phyloP scores from a whole-genome alignment of 1,284 basidiomycete species.

The Meira miltonrushii region DNA sequence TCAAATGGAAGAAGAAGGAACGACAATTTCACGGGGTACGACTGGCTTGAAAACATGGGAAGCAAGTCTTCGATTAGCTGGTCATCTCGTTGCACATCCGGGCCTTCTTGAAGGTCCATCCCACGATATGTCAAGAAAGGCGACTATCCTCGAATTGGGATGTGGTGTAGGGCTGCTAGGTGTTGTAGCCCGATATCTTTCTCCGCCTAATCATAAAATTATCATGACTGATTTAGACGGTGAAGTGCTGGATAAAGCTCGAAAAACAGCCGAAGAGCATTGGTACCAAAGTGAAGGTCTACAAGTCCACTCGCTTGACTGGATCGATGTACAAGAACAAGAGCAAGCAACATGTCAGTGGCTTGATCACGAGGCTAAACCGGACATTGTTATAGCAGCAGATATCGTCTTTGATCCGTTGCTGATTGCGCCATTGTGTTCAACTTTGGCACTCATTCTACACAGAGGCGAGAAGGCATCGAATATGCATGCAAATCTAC shows the following conservation, averaged over 20 bases:
- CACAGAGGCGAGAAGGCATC: neutral
- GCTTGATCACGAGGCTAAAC: neutral
- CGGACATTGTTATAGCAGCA: constrained; percentile 19
- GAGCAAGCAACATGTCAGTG: neutral
- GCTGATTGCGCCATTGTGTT: constrained; percentile 7
- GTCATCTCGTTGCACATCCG: constrained; percentile 14
- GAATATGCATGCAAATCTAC: neutral
- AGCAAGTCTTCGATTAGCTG: constrained; percentile 21
- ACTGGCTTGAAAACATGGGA: constrained; percentile 28
- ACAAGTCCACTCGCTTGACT: constrained; percentile 14
- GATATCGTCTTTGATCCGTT: constrained; percentile 26
- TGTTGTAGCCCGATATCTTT: constrained; percentile 13
- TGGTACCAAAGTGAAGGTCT: constrained; percentile 7
- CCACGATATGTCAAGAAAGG: no score
- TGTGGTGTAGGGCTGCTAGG: constrained; percentile 27
- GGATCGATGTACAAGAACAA: constrained; percentile 12
- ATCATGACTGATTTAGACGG: constrained; percentile 23
- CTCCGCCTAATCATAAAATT: neutral
- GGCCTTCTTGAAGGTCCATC: neutral
- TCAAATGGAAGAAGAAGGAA: constrained; percentile 18
- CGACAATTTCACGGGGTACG: constrained; percentile 22
- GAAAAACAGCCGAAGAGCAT: constrained; percentile 15
- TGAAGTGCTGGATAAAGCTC: constrained; percentile 16
- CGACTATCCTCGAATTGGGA: constrained; percentile 22
- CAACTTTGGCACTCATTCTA: constrained; percentile 6